phyloP scores from a whole-genome alignment of 352 stramenopile genomes.

The Aphanomyces euteiches region DNA sequence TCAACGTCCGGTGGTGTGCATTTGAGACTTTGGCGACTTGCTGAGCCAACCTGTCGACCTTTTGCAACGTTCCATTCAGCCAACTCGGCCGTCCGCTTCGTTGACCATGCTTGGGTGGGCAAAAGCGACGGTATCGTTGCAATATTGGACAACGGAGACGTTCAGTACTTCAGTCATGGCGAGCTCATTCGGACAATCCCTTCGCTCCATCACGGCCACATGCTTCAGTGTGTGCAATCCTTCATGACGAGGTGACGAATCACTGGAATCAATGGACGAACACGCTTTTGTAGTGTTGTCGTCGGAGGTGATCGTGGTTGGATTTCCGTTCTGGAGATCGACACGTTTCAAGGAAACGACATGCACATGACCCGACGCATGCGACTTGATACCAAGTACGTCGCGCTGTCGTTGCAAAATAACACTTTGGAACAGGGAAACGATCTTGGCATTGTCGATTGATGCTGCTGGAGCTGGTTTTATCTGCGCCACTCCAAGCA shows the following conservation, averaged over 20 bases:
- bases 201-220: conserved; percentile 45
- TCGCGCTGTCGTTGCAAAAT: neutral
- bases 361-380: conserved; percentile 64
- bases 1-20: conserved; percentile 64
- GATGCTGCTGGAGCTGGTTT: conserved; percentile 50
- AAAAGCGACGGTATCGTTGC: conserved; percentile 57
- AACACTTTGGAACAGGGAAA: conserved; percentile 36
- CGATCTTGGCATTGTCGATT: conserved; percentile 44
- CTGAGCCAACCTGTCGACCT: conserved; percentile 61
- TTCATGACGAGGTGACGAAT: conserved; percentile 16
- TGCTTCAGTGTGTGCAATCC: conserved; percentile 6
- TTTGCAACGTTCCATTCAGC: conserved; percentile 72
- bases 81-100: conserved; percentile 38
- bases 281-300: conserved; percentile 37
- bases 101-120: conserved; percentile 66
- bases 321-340: conserved; percentile 63
- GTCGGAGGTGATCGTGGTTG: conserved; percentile 54
- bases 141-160: conserved; percentile 63
- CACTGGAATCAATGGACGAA: too few relatives aligned
- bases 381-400: conserved; percentile 48
- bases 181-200: conserved; percentile 67
- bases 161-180: conserved; percentile 71
- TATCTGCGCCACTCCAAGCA: conserved; percentile 55
- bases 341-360: conserved; percentile 59
- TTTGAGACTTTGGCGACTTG: conserved; percentile 72